Conservation (phyloP, 2,329 filamentous ascomycete genomes). For the Ascochyta koolunga region DNA sequence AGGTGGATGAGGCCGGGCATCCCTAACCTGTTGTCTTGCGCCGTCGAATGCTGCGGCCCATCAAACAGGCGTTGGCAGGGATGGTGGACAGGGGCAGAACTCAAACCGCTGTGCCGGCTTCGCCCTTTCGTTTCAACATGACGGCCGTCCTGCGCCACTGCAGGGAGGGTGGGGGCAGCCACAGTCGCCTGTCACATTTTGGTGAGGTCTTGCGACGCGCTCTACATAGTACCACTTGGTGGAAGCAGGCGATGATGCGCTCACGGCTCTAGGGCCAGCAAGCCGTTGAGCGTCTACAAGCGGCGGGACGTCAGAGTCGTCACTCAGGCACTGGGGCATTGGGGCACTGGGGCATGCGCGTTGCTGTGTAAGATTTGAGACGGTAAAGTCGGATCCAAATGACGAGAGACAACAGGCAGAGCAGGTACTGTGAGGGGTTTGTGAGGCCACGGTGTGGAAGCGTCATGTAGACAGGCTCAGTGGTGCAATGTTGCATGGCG, state of each 20-base stretch:
- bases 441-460: conserved; percentile 17
- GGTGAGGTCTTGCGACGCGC: conserved; percentile 2
- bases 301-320: not conserved
- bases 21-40: conserved; percentile 21
- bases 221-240: conserved; percentile 24
- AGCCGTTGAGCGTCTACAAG: not conserved
- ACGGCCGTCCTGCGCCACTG: conserved; percentile 34
- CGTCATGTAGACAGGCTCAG: not conserved
- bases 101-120: conserved; percentile 36
- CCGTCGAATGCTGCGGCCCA: conserved; percentile 28
- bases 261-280: conserved; percentile 18
- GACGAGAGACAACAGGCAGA: conserved; percentile 16
- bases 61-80: conserved; percentile 16
- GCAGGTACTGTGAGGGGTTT: conserved; percentile 5
- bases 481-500: conserved; percentile 19
- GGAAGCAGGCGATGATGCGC: conserved; percentile 13
- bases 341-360: conserved; percentile 6
- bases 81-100: conserved; percentile 28
- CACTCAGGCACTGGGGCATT: not conserved
- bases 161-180: conserved; percentile 23
- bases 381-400: conserved; percentile 24
- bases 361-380: conserved; percentile 18
- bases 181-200: conserved; percentile 19
- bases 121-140: conserved; percentile 34
- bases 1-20: conserved; percentile 20